These are phyloP conservation scores for Globisporangium nunn DNA, from an alignment of 352 stramenopile genomes.

Conservation along the genomic window DNA sequence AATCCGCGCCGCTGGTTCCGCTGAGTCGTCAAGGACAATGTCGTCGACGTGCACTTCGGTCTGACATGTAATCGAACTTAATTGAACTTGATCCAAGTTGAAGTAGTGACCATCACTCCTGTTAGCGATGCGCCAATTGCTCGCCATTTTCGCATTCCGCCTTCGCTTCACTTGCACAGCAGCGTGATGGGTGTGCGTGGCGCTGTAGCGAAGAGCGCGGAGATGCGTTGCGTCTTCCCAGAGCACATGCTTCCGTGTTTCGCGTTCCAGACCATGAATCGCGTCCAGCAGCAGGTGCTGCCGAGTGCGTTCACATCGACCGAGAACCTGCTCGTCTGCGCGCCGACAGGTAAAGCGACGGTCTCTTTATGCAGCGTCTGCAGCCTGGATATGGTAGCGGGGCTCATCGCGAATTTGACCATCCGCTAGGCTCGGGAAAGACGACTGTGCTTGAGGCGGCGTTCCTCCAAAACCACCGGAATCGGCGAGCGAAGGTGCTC, in stretches of 20 bases:
- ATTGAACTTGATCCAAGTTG: slow-evolving; percentile 7
- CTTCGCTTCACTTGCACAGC: too few relatives aligned
- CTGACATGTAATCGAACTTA: not conserved
- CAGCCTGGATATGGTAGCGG: too few relatives aligned
- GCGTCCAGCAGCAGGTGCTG: slow-evolving; percentile 35
- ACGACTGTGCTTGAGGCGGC: slow-evolving; percentile 37
- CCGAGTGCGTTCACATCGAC: slow-evolving; percentile 18
- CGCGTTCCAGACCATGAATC: slow-evolving; percentile 31
- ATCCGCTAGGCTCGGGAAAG: slow-evolving; percentile 32
- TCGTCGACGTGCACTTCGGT: too few relatives aligned
- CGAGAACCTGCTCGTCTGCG: slow-evolving; percentile 35
- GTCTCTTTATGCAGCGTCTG: not conserved
- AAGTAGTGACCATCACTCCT: slow-evolving; percentile 55
- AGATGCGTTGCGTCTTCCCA: slow-evolving; percentile 28
- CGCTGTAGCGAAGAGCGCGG: not conserved
- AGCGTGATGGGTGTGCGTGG: slow-evolving; percentile 3
- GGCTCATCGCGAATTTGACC: not conserved
- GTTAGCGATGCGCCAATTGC: not conserved
- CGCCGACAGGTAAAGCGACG: slow-evolving; percentile 26
- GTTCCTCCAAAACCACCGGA: slow-evolving; percentile 29
- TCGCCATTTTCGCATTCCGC: slow-evolving; percentile 7
- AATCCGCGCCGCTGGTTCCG: slow-evolving; percentile 41
- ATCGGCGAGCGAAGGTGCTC: slow-evolving; percentile 17
- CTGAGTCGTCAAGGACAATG: not conserved
- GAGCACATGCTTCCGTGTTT: slow-evolving; percentile 33